These are phyloP conservation scores for Tetraselmis striata DNA, from an alignment of 139 green algal species.

Conservation along the genomic window DNA sequence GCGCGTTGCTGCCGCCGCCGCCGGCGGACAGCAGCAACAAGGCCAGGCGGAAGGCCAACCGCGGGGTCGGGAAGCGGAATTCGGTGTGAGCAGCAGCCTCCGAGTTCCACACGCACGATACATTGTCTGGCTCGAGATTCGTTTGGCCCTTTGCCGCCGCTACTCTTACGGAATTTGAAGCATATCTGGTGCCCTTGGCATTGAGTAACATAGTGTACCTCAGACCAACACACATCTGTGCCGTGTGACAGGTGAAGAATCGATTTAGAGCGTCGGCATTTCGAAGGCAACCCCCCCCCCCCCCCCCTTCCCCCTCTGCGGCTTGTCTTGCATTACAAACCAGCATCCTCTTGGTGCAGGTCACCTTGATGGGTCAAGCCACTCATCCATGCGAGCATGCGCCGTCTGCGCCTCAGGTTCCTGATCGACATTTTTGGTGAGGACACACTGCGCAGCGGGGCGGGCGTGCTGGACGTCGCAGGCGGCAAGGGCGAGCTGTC, in stretches of 20 bases:
- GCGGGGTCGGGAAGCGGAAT: not conserved
- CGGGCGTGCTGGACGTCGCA: conserved; percentile 45
- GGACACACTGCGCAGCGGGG: conserved; percentile 18
- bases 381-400: no score
- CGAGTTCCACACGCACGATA: not conserved
- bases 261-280: not conserved
- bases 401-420: no score
- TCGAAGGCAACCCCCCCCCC: not conserved
- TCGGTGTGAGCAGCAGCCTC: not conserved
- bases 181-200: no score
- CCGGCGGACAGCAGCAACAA: not conserved
- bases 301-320: no score
- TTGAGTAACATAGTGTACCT: no score
- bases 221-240: no score
- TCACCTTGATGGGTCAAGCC: no score
- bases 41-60: not conserved
- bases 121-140: not conserved
- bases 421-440: conserved; percentile 35
- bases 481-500: conserved; percentile 46
- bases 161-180: no score
- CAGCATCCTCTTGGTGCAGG: no score
- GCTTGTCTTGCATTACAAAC: no score
- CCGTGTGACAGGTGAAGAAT: conserved; percentile 1
- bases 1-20: not conserved
- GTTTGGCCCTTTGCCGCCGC: not conserved